Evolutionary conservation across 2,329 filamentous ascomycete species (phyloP), one percentile per base, ranked within the genome.

Genomic region (Aspergillus uvarum): DNA sequence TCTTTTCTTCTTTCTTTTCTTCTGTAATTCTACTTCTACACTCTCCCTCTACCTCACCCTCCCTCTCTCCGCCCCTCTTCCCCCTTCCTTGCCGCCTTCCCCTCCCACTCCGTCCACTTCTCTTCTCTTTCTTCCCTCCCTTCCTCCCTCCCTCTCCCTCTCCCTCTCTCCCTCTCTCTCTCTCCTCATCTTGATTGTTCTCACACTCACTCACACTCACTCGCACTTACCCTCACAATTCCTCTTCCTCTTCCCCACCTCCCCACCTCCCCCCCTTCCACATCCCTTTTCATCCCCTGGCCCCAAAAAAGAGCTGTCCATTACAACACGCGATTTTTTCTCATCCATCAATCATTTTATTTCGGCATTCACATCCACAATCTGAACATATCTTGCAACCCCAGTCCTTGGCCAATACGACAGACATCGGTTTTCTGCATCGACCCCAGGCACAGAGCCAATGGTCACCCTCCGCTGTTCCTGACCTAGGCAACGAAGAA

Each of bases 91-190:
- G 38, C 38, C 38, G 38, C 65, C 54, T 56, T 65, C 63, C 58
- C 55, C 63, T 54, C 59, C 57, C 59, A 51, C 51, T 47, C 26
- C 38, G 19, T 47, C 50, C 24, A 54, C 53, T 58, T 53, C 32
- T 29, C 49, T 29, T 52, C 59, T 56, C 59, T 63, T 57, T 64
- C 54, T 62, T 58, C 52, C 58, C 53, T 58, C 61, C 58, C 50
- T 63, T 59, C 64, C 60, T 63, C 55, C 62, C 57, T 51, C 62
- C 58, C 61, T 66, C 53, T 59, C 60, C 63, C 57, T 58, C 61
- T 63, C 53, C 58, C 54, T 61, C 47, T n/a, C n/a, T n/a, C n/a
- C n/a, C n/a, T n/a, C 60, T 64, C 57, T 58, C 61, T 63, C 53
- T 59, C 54, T 61, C 47, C 54, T 56, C 56, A 58, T 59, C 47